A percentile compares a stretch with the other conserved stretches of the same genome.
phyloP scores from a whole-genome alignment of 2,329 filamentous ascomycete species.

The Trichoderma koningii region DNA sequence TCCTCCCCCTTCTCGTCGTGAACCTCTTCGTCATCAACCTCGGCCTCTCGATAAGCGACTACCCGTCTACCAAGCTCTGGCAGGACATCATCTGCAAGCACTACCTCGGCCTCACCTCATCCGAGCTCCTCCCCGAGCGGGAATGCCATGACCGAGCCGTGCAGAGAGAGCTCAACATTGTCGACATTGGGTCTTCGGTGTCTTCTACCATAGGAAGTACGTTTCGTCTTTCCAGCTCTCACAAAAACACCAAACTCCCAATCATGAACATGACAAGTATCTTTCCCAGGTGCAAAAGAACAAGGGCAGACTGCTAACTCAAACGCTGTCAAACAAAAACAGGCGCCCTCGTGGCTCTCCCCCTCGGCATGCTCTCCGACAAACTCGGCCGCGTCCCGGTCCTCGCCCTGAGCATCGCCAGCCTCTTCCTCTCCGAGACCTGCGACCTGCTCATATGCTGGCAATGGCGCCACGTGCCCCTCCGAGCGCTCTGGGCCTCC shows the following conservation, averaged over 20 bases:
- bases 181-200: conserved; percentile 32
- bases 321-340: too few relatives aligned
- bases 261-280: background rate
- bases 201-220: conserved; percentile 31
- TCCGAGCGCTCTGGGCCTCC: conserved; percentile 34
- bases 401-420: conserved; percentile 33
- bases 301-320: background rate
- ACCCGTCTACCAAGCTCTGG: conserved; percentile 32
- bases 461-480: conserved; percentile 30
- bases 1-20: conserved; percentile 33
- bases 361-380: conserved; percentile 33
- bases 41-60: conserved; percentile 32
- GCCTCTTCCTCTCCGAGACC: conserved; percentile 33
- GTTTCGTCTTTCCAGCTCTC: background rate
- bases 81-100: conserved; percentile 35
- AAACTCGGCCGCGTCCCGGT: conserved; percentile 34
- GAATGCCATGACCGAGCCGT: conserved; percentile 31
- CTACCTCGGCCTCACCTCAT: conserved; percentile 5
- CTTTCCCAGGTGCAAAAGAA: background rate
- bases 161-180: conserved; percentile 32
- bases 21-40: conserved; percentile 35
- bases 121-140: conserved; percentile 29
- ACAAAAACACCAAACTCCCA: too few relatives aligned
- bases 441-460: conserved; percentile 32
- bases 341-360: conserved; percentile 33